Evolutionary conservation across 2,329 filamentous ascomycete species (phyloP).

Genomic region (Phaeosphaeria sp.): DNA sequence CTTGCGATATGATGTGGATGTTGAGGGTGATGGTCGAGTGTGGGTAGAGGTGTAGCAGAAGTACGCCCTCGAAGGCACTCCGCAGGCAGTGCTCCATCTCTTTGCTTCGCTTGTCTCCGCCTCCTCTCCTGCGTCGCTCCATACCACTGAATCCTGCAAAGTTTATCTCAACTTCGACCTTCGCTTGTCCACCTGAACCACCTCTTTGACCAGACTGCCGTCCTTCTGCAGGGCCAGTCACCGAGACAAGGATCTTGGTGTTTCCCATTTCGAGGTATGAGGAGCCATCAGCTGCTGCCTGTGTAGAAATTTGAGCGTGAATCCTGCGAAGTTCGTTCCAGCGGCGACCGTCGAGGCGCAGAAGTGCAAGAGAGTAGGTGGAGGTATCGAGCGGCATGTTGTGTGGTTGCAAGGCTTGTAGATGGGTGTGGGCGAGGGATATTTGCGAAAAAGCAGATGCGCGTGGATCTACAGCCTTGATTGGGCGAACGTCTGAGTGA

Average conservation of each 20-base stretch:
- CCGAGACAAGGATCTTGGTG: constrained; percentile 93
- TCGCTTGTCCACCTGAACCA: constrained; percentile 62
- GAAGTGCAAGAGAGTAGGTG: constrained; percentile 83
- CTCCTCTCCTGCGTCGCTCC: constrained; percentile 72
- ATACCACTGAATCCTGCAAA: constrained; percentile 88
- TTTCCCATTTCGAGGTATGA: constrained; percentile 97
- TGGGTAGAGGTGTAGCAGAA: constrained; percentile 89
- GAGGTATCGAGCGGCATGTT: constrained; percentile 93
- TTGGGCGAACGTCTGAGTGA: background rate
- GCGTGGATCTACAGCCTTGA: background rate
- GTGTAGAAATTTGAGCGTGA: constrained; percentile 88
- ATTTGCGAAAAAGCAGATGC: background rate
- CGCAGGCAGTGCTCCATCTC: constrained; percentile 83
- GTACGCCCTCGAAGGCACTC: constrained; percentile 75
- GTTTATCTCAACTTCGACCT: constrained; percentile 81
- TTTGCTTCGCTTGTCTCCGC: constrained; percentile 69
- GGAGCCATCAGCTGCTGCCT: constrained; percentile 90
- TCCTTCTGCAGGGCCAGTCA: constrained; percentile 82
- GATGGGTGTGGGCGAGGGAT: background rate
- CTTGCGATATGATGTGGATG: constrained; percentile 86
- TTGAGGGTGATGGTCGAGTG: constrained; percentile 84
- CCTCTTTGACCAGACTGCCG: constrained; percentile 57
- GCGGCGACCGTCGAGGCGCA: constrained; percentile 73
- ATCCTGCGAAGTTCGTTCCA: constrained; percentile 97
- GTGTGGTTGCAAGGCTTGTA: background rate